These are phyloP conservation scores for Lachancea meyersii DNA, from an alignment of 805 yeast genomes.

Conservation along the genomic window DNA sequence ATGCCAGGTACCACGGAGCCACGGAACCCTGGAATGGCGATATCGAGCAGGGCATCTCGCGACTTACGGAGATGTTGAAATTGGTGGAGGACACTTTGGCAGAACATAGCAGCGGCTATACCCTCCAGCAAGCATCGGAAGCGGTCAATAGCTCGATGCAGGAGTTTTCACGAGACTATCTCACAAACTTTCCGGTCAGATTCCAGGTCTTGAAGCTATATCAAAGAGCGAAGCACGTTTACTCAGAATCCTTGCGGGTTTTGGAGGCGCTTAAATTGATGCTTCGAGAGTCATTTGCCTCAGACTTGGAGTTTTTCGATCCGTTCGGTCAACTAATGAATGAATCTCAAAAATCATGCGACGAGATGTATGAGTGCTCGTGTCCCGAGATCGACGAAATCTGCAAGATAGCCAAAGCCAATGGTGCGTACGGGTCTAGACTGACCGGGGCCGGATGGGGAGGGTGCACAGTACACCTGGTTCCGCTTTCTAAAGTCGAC, in stretches of 20 bases:
- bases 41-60: slow-evolving; percentile 37
- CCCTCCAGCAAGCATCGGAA: slow-evolving; percentile 42
- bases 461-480: slow-evolving; percentile 64
- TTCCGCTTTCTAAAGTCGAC: slow-evolving; percentile 27
- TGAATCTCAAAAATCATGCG: slow-evolving; percentile 51
- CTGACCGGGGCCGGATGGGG: slow-evolving; percentile 82
- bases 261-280: slow-evolving; percentile 43
- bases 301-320: slow-evolving; percentile 33
- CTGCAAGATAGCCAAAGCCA: slow-evolving; percentile 45
- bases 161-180: slow-evolving; percentile 40
- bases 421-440: slow-evolving; percentile 61
- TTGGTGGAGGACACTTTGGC: slow-evolving; percentile 40
- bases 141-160: slow-evolving; percentile 38
- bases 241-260: slow-evolving; percentile 54
- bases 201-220: slow-evolving; percentile 50
- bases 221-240: slow-evolving; percentile 58
- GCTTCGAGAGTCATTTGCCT: slow-evolving; percentile 13
- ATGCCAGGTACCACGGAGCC: slow-evolving; percentile 23
- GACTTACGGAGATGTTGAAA: slow-evolving; percentile 38
- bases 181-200: slow-evolving; percentile 51
- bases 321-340: slow-evolving; percentile 52
- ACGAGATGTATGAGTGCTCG: slow-evolving; percentile 46
- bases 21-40: slow-evolving; percentile 43
- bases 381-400: slow-evolving; percentile 48
- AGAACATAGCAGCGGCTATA: slow-evolving; percentile 42